These are phyloP conservation scores for Colletotrichum liaoningense DNA, from an alignment of 2,329 filamentous ascomycete species.

Conservation along the genomic window DNA sequence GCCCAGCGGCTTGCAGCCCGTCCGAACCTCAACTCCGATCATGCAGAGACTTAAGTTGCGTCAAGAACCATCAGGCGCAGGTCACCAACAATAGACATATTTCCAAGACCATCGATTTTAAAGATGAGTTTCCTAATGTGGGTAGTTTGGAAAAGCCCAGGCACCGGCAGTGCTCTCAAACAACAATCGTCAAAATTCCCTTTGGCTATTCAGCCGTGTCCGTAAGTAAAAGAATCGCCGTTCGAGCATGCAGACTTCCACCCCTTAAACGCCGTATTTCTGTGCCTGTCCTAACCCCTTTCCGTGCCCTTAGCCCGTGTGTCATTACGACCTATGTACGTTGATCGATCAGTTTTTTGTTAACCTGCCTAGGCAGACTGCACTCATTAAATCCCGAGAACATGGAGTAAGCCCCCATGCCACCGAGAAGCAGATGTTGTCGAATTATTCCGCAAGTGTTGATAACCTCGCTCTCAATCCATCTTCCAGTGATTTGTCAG, in stretches of 20 bases:
- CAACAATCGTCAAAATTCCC: constrained; percentile 11
- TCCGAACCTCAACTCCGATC: neutral
- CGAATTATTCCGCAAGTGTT: neutral
- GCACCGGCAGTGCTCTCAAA: constrained; percentile 6
- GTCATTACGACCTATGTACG: constrained; percentile 35
- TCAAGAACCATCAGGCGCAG: neutral
- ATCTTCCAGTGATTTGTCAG: constrained; percentile 91
- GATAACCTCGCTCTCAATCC: constrained; percentile 67
- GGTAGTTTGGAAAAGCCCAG: constrained; percentile 16
- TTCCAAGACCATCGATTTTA: constrained; percentile 20
- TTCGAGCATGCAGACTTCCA: constrained; percentile 32
- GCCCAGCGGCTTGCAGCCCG: neutral
- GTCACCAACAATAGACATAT: neutral
- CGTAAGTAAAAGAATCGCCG: constrained; percentile 25
- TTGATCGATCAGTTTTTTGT: constrained; percentile 29
- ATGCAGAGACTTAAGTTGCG: neutral
- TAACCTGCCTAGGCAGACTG: constrained; percentile 17
- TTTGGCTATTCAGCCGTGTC: constrained; percentile 18
- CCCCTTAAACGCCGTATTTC: constrained; percentile 35
- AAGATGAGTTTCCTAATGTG: constrained; percentile 28
- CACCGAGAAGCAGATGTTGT: neutral
- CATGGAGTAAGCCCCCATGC: neutral
- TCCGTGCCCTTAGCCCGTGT: constrained; percentile 27
- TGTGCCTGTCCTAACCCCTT: constrained; percentile 31
- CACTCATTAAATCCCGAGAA: constrained; percentile 16